Evolutionary conservation across 495 filamentous ascomycete species (phyloP), one percentile per base, ranked within the genome.

Genomic region (Astrothelium macrocarpum): DNA sequence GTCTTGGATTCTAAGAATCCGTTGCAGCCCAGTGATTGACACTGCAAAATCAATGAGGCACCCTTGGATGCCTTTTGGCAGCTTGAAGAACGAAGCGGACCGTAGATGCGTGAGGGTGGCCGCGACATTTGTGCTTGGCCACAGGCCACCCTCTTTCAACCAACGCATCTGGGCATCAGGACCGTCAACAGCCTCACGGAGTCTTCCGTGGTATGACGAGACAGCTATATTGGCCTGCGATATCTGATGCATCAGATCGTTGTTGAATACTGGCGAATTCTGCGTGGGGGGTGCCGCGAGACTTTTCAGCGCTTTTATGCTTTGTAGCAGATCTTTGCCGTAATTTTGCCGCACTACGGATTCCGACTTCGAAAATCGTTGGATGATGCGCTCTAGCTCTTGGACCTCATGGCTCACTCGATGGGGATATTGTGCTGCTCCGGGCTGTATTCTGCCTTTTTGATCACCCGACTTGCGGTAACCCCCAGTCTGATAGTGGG

Each of bases 91-190:
- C 0, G 68, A 70, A 0, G 63, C 76, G 10, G 80, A 80, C 9
- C 81, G 75, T 1, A 89, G 68, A 16, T 79, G 76, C 59, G 81
- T 75, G 32, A 90, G 75, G 2, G 88, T 43, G 0, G 78, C 74
- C 0, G 79, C 62, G 0, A 79, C 74, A 0, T 80, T 83, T 2
- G 78, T 69, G 23, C 71, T 72, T 18, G 86, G 85, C 79, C 82
- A 84, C 1, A 88, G 65, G 5, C 69, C 70, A 18, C 78, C 80
- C 16, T 68, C 43, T 28, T 72, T 43, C 10, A 87, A 72, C 84
- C 84, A 87, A 26, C 26, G 5, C 26, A 64, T 68, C 14, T 76
- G 73, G 32, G 39, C 3, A 56, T 81, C 74, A 4, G 70, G 66
- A 2, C 34, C 9, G 14, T 68, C 66, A 36, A 80, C 68, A 32